A percentile compares a stretch with the other conserved stretches of the same genome.
Conservation (phyloP, 176 grass and related monocot species). For the Thinopyrum elongatum region DNA sequence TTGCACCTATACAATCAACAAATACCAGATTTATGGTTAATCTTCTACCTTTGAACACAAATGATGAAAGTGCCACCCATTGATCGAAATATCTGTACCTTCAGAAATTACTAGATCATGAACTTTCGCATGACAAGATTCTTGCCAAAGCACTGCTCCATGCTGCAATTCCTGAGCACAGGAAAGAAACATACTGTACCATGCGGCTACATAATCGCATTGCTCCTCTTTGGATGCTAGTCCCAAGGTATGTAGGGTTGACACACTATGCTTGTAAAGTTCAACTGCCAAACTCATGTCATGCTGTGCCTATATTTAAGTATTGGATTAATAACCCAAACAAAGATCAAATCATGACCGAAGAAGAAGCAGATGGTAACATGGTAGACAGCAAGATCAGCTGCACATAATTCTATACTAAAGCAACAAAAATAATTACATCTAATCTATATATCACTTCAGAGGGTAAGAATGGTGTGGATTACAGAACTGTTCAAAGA, state of each 20-base stretch:
- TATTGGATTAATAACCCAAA: conserved; percentile 15
- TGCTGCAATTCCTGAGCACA: conserved; percentile 63
- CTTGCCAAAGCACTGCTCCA: conserved; percentile 47
- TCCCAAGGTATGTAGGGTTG: conserved; percentile 32
- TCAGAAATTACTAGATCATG: conserved; percentile 33
- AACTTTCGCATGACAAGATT: conserved; percentile 39
- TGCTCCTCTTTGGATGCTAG: conserved; percentile 58
- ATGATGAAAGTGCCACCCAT: not conserved
- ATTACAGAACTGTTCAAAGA: not conserved
- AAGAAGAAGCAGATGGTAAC: not conserved
- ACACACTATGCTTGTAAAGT: conserved; percentile 52
- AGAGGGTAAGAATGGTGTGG: not conserved
- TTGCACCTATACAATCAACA: conserved; percentile 36
- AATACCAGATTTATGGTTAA: conserved; percentile 17
- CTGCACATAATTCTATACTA: not conserved
- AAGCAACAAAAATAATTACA: not conserved
- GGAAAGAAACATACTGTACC: conserved; percentile 44
- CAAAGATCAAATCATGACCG: conserved; percentile 6
- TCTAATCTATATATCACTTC: not conserved
- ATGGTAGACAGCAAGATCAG: conserved; percentile 11
- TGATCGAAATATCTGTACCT: conserved; percentile 34
- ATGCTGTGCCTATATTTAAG: conserved; percentile 36
- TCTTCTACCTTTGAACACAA: not conserved
- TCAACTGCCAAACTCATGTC: conserved; percentile 34
- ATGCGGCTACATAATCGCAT: conserved; percentile 44